Percentiles rank a stretch among this genome's conserved stretches.
Evolutionary conservation across 768 basidiomycete species (phyloP).

Genomic region (Lactifluus echinatus): DNA sequence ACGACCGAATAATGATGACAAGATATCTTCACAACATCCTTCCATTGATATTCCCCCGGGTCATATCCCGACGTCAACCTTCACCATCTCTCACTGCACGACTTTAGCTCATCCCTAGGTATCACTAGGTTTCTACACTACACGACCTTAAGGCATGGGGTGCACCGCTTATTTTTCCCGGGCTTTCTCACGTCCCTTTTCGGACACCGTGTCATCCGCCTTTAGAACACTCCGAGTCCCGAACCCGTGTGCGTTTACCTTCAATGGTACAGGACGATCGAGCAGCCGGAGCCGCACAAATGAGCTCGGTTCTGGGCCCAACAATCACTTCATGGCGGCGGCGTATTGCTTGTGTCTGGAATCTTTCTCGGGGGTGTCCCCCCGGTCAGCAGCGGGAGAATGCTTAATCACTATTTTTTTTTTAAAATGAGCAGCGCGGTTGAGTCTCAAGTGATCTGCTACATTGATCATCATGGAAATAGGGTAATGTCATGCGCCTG

Average conservation of each 20-base stretch:
- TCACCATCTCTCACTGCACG: not conserved
- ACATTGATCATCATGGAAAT: not conserved
- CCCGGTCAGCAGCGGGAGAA: not conserved
- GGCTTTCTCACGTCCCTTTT: not conserved
- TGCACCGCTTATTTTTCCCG: not conserved
- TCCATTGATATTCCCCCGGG: too few relatives aligned
- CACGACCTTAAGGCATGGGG: not conserved
- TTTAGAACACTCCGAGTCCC: not conserved
- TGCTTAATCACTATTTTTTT: not conserved
- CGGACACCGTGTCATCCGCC: not conserved
- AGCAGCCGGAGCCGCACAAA: not conserved
- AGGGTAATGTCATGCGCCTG: not conserved
- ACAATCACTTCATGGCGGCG: too few relatives aligned
- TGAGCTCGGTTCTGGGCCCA: not conserved
- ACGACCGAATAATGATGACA: too few relatives aligned
- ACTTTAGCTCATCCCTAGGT: not conserved
- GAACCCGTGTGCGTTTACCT: not conserved
- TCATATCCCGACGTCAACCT: not conserved
- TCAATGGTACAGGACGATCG: not conserved
- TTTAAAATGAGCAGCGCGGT: not conserved
- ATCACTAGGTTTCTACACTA: not conserved
- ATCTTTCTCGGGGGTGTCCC: not conserved
- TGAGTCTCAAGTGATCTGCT: not conserved
- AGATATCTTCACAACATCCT: not conserved
- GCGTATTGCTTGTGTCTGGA: too few relatives aligned